Evolutionary conservation across 495 filamentous ascomycete genomes (phyloP).

Genomic region (Hyaloscypha variabilis): DNA sequence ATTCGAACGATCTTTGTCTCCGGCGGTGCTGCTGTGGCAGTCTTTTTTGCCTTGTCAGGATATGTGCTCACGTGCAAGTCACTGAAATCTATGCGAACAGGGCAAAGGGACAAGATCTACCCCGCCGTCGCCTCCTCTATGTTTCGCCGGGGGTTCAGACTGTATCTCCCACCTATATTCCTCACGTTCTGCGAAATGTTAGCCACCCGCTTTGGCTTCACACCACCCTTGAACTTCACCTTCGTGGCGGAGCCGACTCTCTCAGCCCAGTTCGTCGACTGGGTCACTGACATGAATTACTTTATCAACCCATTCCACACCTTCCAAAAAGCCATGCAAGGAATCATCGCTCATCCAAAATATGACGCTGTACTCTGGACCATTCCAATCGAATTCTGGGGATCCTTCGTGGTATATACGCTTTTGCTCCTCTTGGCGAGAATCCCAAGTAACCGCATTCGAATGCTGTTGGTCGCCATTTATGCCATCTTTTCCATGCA

Average conservation of each 20-base stretch:
- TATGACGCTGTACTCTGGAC: slow-evolving; percentile 3
- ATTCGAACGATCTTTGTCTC: slow-evolving; percentile 34
- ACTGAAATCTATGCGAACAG: slow-evolving; percentile 11
- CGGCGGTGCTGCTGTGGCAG: slow-evolving; percentile 9
- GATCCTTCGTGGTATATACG: slow-evolving; percentile 8
- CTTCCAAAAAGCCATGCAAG: neutral
- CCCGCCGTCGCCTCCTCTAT: slow-evolving; percentile 11
- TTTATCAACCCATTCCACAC: neutral
- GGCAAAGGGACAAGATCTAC: slow-evolving; percentile 11
- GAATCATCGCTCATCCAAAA: neutral
- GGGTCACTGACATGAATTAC: neutral
- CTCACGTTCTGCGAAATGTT: slow-evolving; percentile 6
- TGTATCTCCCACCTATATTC: neutral
- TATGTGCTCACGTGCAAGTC: slow-evolving; percentile 18
- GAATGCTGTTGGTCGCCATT: slow-evolving; percentile 11
- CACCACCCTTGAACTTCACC: neutral
- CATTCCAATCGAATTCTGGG: slow-evolving; percentile 17
- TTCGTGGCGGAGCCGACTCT: neutral
- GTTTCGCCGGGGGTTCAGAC: neutral
- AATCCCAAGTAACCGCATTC: slow-evolving; percentile 1
- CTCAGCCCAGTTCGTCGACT: neutral
- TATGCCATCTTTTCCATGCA: slow-evolving; percentile 4
- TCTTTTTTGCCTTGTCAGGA: slow-evolving; percentile 18
- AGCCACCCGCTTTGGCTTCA: slow-evolving; percentile 36
- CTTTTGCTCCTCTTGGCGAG: slow-evolving; percentile 9